phyloP scores from a whole-genome alignment of 345 rosid genomes.

The Anastatica hierochuntica region DNA sequence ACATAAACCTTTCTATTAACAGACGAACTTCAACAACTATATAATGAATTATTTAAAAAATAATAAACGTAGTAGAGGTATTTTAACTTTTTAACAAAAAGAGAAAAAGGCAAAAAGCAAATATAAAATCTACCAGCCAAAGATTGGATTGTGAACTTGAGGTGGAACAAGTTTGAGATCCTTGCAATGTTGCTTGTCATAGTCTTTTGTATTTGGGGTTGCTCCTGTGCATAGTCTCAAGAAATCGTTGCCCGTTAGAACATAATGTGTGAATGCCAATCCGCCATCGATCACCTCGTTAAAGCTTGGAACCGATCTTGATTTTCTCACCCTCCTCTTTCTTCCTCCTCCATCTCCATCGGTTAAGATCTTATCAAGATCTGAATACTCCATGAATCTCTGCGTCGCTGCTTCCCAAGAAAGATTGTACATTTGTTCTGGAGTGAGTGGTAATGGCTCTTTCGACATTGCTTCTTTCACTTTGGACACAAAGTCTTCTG shows the following conservation, averaged over 20 bases:
- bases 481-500: slow-evolving; percentile 75
- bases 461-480: slow-evolving; percentile 70
- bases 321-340: slow-evolving; percentile 27
- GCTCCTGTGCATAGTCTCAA: slow-evolving; percentile 80
- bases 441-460: slow-evolving; percentile 82
- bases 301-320: slow-evolving; percentile 51
- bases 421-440: slow-evolving; percentile 51
- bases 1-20: slow-evolving; percentile 11
- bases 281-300: slow-evolving; percentile 70
- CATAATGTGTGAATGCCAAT: slow-evolving; percentile 76
- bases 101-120: background rate
- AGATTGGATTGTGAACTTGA: slow-evolving; percentile 51
- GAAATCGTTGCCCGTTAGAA: slow-evolving; percentile 81
- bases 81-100: background rate
- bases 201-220: slow-evolving; percentile 70
- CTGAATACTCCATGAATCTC: slow-evolving; percentile 79
- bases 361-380: slow-evolving; percentile 52
- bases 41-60: too few species aligned
- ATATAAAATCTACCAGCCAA: slow-evolving; percentile 24
- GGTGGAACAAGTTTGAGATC: slow-evolving; percentile 82
- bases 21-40: slow-evolving; percentile 6
- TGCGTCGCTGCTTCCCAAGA: slow-evolving; percentile 98
- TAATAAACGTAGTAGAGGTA: background rate
- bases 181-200: slow-evolving; percentile 72
- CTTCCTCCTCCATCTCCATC: slow-evolving; percentile 17